A percentile compares a stretch with the other conserved stretches of the same genome.
Evolutionary conservation across 306 rosid species (phyloP).

Genomic region (Leucaena leucocephala): DNA sequence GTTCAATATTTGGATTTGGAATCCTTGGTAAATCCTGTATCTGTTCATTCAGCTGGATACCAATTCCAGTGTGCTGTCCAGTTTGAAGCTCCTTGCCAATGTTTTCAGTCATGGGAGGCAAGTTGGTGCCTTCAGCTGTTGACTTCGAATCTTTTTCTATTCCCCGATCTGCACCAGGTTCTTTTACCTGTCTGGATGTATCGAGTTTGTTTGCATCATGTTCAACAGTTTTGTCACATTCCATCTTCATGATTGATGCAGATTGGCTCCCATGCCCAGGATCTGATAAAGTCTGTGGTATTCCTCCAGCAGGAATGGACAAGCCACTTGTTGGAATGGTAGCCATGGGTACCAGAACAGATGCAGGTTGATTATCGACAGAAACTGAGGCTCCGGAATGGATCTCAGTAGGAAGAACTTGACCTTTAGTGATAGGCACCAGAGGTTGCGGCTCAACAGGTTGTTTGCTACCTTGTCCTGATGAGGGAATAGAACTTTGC

Average conservation of each 20-base stretch:
- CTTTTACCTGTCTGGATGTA: slow-evolving; percentile 7
- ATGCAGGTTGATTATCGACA: not conserved
- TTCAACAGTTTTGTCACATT: not conserved
- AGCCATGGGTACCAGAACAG: slow-evolving; percentile 9
- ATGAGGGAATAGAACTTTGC: slow-evolving; percentile 25
- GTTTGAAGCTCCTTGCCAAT: slow-evolving; percentile 27
- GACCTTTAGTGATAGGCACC: slow-evolving; percentile 7
- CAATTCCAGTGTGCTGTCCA: slow-evolving; percentile 29
- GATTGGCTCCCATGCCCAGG: slow-evolving; percentile 22
- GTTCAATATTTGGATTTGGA: not conserved
- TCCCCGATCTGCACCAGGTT: not conserved
- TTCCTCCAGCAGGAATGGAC: slow-evolving; percentile 28
- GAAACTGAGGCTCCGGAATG: slow-evolving; percentile 1
- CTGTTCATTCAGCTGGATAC: slow-evolving; percentile 24
- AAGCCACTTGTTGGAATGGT: slow-evolving; percentile 23
- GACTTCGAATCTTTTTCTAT: slow-evolving; percentile 21
- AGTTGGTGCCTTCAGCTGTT: slow-evolving; percentile 37
- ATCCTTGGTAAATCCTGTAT: not conserved
- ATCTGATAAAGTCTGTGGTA: slow-evolving; percentile 7
- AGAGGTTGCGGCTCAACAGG: slow-evolving; percentile 25
- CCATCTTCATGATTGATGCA: slow-evolving; percentile 2
- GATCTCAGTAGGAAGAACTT: slow-evolving; percentile 2
- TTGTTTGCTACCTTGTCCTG: slow-evolving; percentile 37
- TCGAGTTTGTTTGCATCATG: not conserved
- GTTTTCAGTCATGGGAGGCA: not conserved